These are phyloP conservation scores for Kuraishia cidri DNA, from an alignment of 805 yeast genomes.

Conservation along the genomic window DNA sequence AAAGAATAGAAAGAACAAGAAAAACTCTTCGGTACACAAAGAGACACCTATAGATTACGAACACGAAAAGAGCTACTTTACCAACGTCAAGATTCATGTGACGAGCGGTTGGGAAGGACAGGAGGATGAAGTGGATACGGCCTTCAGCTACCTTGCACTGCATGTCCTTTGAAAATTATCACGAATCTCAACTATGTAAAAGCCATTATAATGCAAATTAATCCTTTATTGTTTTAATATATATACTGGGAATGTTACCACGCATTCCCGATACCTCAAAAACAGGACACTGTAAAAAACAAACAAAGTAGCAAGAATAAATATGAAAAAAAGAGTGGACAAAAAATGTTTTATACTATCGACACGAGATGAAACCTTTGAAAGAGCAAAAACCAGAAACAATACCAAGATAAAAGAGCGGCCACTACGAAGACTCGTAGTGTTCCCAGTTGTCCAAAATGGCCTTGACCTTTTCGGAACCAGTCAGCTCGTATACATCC, in stretches of 20 bases:
- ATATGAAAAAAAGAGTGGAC: neutral
- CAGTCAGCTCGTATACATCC: constrained; percentile 88
- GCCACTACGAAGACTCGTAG: constrained; percentile 43
- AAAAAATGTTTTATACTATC: constrained; percentile 1
- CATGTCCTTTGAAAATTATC: constrained; percentile 4
- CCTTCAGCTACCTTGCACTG: constrained; percentile 16
- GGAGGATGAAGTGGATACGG: constrained; percentile 11
- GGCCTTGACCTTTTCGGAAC: constrained; percentile 81
- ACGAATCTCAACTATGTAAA: neutral
- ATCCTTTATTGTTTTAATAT: neutral
- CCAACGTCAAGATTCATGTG: neutral
- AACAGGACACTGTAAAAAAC: too few species aligned
- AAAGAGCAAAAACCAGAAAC: neutral
- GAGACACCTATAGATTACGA: constrained; percentile 12
- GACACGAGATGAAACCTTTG: too few species aligned
- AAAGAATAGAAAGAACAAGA: neutral
- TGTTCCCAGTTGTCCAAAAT: constrained; percentile 94
- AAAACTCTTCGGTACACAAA: neutral
- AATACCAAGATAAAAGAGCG: neutral
- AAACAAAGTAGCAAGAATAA: neutral
- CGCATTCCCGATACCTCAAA: constrained; percentile 7
- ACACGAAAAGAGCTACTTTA: constrained; percentile 11
- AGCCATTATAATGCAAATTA: neutral
- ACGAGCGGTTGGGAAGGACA: constrained; percentile 3
- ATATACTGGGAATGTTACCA: constrained; percentile 7